Percentiles rank a stretch among this genome's conserved stretches.
Conservation (phyloP, 2,329 filamentous ascomycete genomes). For the Dactylellina parvicollis region DNA sequence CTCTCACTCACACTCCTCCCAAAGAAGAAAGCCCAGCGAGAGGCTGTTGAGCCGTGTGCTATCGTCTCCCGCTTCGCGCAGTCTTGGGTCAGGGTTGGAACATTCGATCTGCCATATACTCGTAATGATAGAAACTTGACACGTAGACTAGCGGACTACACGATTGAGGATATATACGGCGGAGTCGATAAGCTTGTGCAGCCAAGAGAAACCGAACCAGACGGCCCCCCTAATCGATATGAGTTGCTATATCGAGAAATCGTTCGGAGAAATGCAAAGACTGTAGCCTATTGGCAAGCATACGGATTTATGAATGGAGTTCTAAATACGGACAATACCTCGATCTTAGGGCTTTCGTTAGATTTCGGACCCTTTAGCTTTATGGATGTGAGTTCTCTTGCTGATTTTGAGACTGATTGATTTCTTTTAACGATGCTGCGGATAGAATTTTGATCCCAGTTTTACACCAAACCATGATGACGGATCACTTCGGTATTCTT, state of each 20-base stretch:
- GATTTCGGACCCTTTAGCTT: conserved; percentile 98
- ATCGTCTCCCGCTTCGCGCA: conserved; percentile 93
- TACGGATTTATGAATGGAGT: conserved; percentile 99
- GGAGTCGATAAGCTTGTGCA: conserved; percentile 67
- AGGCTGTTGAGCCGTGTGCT: conserved; percentile 85
- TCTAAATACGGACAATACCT: conserved; percentile 97
- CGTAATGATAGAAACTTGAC: conserved; percentile 80
- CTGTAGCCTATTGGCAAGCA: conserved; percentile 93
- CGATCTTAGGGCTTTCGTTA: conserved; percentile 84
- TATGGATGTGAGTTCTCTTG: conserved; percentile 70
- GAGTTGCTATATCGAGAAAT: conserved; percentile 87
- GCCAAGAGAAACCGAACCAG: conserved; percentile 71
- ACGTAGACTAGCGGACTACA: conserved; percentile 79
- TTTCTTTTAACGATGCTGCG: neutral
- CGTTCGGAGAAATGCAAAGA: conserved; percentile 82
- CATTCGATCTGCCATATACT: conserved; percentile 88
- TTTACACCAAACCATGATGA: conserved; percentile 99
- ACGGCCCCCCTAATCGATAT: conserved; percentile 81
- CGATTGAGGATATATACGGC: conserved; percentile 83
- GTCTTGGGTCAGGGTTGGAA: conserved; percentile 91
- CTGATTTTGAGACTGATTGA: neutral
- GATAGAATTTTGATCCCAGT: conserved; percentile 80
- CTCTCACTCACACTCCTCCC: conserved; percentile 82
- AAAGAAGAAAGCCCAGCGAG: conserved; percentile 76
- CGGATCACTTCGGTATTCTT: conserved; percentile 83